Percentiles rank a stretch among this genome's conserved stretches.
Conservation (phyloP, 139 green algal species). For the Raphidocelis subcapitata region DNA sequence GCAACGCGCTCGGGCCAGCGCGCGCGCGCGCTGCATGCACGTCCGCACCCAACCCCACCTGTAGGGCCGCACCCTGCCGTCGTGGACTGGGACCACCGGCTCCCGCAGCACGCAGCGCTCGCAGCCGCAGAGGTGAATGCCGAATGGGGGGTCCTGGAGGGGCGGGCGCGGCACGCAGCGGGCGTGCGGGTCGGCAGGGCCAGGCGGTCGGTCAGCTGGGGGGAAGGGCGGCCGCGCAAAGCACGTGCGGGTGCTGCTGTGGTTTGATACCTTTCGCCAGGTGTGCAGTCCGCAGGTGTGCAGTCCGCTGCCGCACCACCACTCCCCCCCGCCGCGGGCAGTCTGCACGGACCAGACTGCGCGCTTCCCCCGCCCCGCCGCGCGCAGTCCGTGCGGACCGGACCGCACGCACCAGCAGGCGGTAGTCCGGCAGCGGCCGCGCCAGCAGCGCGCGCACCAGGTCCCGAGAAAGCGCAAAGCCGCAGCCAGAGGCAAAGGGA, state of each 20-base stretch:
- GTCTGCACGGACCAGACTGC: too few relatives aligned
- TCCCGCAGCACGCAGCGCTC: conserved; percentile 38
- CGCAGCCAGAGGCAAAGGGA: conserved; percentile 62
- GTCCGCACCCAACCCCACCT: neutral
- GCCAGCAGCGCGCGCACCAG: conserved; percentile 45
- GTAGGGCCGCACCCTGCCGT: conserved; percentile 60
- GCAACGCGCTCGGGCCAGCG: too few relatives aligned
- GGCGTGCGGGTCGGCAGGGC: neutral
- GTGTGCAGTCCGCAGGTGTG: too few relatives aligned
- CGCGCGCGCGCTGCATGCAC: too few relatives aligned
- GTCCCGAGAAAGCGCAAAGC: conserved; percentile 62
- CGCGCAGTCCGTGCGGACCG: neutral
- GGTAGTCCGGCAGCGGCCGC: conserved; percentile 57
- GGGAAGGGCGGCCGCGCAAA: neutral
- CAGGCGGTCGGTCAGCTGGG: too few relatives aligned
- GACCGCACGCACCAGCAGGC: conserved; percentile 45
- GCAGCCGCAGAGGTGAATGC: conserved; percentile 61
- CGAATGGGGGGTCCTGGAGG: conserved; percentile 61
- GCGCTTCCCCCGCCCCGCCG: too few relatives aligned
- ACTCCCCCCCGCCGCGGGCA: neutral
- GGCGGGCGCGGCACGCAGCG: neutral
- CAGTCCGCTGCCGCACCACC: too few relatives aligned
- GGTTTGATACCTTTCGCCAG: too few relatives aligned
- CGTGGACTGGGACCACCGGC: conserved; percentile 54
- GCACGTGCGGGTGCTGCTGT: too few relatives aligned